Evolutionary conservation across 768 basidiomycete genomes (phyloP), one percentile per base, ranked within the genome.

Genomic region (Xerocomellus intermedius): DNA sequence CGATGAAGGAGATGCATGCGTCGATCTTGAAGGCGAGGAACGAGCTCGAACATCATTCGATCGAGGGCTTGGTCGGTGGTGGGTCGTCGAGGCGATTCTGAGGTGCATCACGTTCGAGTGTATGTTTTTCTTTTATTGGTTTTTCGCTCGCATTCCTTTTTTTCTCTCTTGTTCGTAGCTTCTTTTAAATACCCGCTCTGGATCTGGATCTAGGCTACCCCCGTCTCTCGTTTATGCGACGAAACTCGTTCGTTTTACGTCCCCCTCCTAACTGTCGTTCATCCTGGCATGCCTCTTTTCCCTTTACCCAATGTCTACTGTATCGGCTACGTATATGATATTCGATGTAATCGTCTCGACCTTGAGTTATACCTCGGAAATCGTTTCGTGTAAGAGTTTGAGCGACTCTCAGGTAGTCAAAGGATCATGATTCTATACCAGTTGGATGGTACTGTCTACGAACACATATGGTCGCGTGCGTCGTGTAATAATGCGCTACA

Each of bases 1-100:
- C 87, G 50, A 98, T 99, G 94, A 95, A 95, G 79, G 96, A 98
- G 73, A 93, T 94, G 83, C 94, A 98, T 73, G 88, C 93, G 14
- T 75, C 87, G 30, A 94, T 99, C 55, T 72, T 91, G 60, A 97
- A 98, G 75, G 92, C 94, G 50, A 80, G 97, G 64, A 91, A 96
- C 68, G 95, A 98, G 60, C 81, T 99, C 54, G 97, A 98, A 72
- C 89, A 92, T 66, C 94, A 98, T 64, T 93, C 94, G 46, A 96
- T 98, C 71, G 95, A 98, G 67, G 93, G 94, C 0, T 72, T 93
- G 51, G 85, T 91, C 32, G 81, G 83, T 28, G 83, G 82, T 22
- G 58, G 60, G 33, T 48, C 76, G 33, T 48, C 76, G 54, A 77
- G 82, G 62, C 70, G 83, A 63, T 85, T 82, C 68, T 83, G 70